Conservation (phyloP, 441 rosid species). For the Gossypium davidsonii region DNA sequence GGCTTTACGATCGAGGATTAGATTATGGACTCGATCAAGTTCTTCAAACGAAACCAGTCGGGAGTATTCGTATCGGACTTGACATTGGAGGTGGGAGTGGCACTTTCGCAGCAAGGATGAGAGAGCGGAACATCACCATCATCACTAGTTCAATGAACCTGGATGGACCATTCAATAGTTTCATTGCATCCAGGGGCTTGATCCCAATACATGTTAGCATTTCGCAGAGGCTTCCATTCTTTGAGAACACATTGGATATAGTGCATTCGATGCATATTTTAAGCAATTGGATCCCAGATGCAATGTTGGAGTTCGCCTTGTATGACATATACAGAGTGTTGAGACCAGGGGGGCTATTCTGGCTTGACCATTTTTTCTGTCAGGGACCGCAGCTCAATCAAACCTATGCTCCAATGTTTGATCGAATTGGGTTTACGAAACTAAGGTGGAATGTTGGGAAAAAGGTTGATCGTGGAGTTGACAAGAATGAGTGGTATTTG, state of each 20-base stretch:
- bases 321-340: constrained; percentile 42
- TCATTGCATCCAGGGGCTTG: constrained; percentile 49
- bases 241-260: constrained; percentile 46
- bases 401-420: constrained; percentile 38
- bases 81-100: constrained; percentile 47
- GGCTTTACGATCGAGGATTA: constrained; percentile 35
- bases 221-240: constrained; percentile 52
- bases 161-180: constrained; percentile 51
- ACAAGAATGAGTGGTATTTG: constrained; percentile 41
- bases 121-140: constrained; percentile 44
- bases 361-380: constrained; percentile 59
- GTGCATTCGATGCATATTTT: constrained; percentile 52
- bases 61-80: constrained; percentile 38
- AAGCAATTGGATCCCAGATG: constrained; percentile 47
- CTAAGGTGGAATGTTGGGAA: constrained; percentile 37
- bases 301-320: constrained; percentile 38
- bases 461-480: constrained; percentile 34
- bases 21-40: constrained; percentile 42
- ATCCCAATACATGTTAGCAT: constrained; percentile 40
- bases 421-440: constrained; percentile 38
- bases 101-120: constrained; percentile 55
- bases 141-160: constrained; percentile 45
- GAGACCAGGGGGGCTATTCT: constrained; percentile 52
- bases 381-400: constrained; percentile 37
- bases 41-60: constrained; percentile 19